Percentiles rank a stretch among this genome's conserved stretches.
phyloP scores from a whole-genome alignment of 1,284 basidiomycete species.

The Ceratobasidium sp. region DNA sequence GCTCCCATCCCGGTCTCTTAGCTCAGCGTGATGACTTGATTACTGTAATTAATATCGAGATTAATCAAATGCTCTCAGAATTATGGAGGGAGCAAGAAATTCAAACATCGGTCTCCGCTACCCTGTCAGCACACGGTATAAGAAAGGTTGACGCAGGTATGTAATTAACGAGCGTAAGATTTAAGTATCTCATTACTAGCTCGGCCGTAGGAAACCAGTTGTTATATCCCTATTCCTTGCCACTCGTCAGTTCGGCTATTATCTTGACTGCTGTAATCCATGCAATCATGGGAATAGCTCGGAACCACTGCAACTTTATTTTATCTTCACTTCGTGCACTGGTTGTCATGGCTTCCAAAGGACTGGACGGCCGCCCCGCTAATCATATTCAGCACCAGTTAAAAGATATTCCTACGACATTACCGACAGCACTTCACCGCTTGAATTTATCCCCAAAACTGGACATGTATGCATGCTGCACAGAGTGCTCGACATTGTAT shows the following conservation, averaged over 20 bases:
- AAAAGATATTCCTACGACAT: constrained; percentile 1
- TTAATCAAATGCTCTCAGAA: background rate
- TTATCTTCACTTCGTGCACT: background rate
- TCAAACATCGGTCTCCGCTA: background rate
- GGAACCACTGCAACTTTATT: constrained; percentile 4
- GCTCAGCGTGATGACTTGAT: background rate
- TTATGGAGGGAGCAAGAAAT: constrained; percentile 4
- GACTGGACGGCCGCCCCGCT: background rate
- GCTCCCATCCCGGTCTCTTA: background rate
- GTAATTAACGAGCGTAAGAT: background rate
- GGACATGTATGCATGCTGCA: constrained; percentile 15
- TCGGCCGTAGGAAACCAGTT: background rate
- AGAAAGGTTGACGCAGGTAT: background rate
- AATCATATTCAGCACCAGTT: background rate
- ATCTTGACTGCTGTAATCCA: background rate
- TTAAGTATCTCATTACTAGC: background rate
- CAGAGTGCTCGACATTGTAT: constrained; percentile 3
- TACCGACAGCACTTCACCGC: background rate
- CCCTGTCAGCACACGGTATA: background rate
- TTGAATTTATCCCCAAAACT: background rate
- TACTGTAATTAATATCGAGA: background rate
- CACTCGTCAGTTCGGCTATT: background rate
- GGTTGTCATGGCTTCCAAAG: background rate
- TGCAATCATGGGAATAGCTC: background rate
- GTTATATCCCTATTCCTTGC: background rate